Base-by-base conservation (phyloP, 805 yeast species). In the Ogataea paraovalis region DNA sequence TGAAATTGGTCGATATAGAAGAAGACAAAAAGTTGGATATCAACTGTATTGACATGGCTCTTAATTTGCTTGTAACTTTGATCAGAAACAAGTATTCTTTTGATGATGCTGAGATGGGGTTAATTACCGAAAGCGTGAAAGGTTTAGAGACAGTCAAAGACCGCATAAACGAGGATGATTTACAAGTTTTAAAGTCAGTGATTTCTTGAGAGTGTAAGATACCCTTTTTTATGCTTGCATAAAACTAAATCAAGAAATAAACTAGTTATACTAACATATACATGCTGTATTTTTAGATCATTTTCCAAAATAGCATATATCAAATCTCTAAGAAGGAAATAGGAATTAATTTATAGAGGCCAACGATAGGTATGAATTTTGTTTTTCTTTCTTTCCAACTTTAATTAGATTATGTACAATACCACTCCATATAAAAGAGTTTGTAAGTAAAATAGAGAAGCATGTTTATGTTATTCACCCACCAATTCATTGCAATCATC, bases 31-130 rank as follows among this genome's bases (percentile, higher is more conserved):
- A 25, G 28, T 59, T 66, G 0, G 72, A 79, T 52, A 55, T 78
- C 13, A 78, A 78, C 16, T 68, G 82, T 37, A 68, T 78, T 23
- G 91, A 85, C 54, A 80, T 80, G 61, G 73, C 77, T 0, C 62
- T 84, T 51, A 73, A 74, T 47, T 67, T 83, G 22, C 55, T 85
- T 18, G 58, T 72, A 1, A 75, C 74, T 28, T 64, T 84, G 51
- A 65, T 75, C 19, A 55, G 68, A 7, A 67, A 70, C 13, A 69
- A 71, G 2, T 80, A 74, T 57, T 54, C 65, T 41, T 83, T 83
- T 54, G 68, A 65, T 23, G 64, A 68, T 0, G 66, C 58, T 0
- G 87, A 83, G 56, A 45, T 68, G 12, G 49, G 49, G 0, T 56
- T 60, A 32, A 64, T 82, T 22, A 53, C 61, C 5, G 47, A 49